These are phyloP conservation scores for Xanthoparmelia taractica DNA, from an alignment of 495 filamentous ascomycete species.

Conservation along the genomic window DNA sequence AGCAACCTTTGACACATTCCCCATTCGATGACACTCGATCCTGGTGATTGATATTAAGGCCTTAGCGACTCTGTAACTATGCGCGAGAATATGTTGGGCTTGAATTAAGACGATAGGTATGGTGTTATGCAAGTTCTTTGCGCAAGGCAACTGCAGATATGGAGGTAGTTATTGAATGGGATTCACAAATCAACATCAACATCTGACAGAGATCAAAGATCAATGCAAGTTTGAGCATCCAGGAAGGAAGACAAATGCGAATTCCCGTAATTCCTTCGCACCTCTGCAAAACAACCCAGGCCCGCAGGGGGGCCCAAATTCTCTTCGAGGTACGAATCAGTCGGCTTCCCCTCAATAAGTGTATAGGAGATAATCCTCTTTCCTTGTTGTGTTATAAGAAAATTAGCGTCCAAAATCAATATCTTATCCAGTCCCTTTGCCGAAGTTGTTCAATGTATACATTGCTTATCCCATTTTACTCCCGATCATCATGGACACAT, in stretches of 20 bases:
- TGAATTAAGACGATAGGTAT: constrained; percentile 30
- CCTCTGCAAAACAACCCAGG: constrained; percentile 19
- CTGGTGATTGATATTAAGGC: no score
- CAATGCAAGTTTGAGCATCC: constrained; percentile 52
- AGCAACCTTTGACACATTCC: not conserved
- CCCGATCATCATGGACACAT: not conserved
- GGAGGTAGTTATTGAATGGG: constrained; percentile 43
- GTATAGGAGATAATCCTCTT: not conserved
- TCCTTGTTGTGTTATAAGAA: not conserved
- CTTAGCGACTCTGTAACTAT: not conserved
- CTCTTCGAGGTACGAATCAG: constrained; percentile 33
- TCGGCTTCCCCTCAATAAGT: not conserved
- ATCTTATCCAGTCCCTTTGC: not conserved
- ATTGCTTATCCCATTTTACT: not conserved
- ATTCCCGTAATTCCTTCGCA: constrained; percentile 22
- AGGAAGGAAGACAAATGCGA: constrained; percentile 19
- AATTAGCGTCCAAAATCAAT: not conserved
- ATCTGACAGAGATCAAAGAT: constrained; percentile 33
- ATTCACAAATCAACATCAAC: not conserved
- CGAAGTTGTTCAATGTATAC: not conserved
- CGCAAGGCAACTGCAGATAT: constrained; percentile 64
- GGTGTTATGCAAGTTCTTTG: constrained; percentile 63
- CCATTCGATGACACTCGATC: not conserved
- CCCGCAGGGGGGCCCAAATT: constrained; percentile 26
- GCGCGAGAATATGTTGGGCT: not conserved